Percentiles rank a stretch among this genome's conserved stretches.
phyloP scores from a whole-genome alignment of 352 stramenopile species.

The Pythium utonaiense region DNA sequence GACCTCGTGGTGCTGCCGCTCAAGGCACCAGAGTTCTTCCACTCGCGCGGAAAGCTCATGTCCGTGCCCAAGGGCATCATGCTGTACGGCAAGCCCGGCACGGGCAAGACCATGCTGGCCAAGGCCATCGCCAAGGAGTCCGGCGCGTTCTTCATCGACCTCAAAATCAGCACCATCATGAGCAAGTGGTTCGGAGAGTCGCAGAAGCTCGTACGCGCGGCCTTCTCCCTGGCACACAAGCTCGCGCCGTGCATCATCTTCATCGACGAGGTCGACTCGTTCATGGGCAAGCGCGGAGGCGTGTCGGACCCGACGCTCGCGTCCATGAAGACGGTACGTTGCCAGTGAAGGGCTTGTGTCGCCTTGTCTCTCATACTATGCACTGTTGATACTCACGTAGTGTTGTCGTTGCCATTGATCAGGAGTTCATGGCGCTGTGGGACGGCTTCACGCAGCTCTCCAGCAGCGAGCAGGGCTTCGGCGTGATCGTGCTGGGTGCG shows the following conservation, averaged over 20 bases:
- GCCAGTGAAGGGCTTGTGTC: no score
- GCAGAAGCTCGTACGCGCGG: conserved; percentile 92
- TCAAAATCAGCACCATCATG: conserved; percentile 90
- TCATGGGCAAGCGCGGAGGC: conserved; percentile 85
- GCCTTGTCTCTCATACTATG: not conserved
- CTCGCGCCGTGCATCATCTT: conserved; percentile 97
- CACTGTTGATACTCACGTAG: not conserved
- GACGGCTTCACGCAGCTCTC: conserved; percentile 92
- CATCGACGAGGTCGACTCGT: conserved; percentile 96
- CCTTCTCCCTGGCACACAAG: conserved; percentile 93
- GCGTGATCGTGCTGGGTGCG: conserved; percentile 95
- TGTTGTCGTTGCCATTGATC: conserved; percentile 13
- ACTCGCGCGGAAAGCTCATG: conserved; percentile 80
- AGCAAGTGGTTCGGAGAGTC: conserved; percentile 91
- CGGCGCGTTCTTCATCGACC: conserved; percentile 85
- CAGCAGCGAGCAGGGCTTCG: conserved; percentile 65
- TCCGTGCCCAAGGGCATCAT: conserved; percentile 85
- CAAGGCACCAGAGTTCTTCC: conserved; percentile 90
- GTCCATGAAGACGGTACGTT: conserved; percentile 82
- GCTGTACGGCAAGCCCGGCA: conserved; percentile 78
- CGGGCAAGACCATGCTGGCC: conserved; percentile 91
- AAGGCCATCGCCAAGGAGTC: conserved; percentile 96
- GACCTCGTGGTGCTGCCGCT: conserved; percentile 94
- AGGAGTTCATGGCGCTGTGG: conserved; percentile 98
- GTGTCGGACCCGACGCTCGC: conserved; percentile 77